A percentile compares a stretch with the other conserved stretches of the same genome.
These are phyloP conservation scores for Jackrogersella minutella DNA, from an alignment of 495 filamentous ascomycete species.

Conservation along the genomic window DNA sequence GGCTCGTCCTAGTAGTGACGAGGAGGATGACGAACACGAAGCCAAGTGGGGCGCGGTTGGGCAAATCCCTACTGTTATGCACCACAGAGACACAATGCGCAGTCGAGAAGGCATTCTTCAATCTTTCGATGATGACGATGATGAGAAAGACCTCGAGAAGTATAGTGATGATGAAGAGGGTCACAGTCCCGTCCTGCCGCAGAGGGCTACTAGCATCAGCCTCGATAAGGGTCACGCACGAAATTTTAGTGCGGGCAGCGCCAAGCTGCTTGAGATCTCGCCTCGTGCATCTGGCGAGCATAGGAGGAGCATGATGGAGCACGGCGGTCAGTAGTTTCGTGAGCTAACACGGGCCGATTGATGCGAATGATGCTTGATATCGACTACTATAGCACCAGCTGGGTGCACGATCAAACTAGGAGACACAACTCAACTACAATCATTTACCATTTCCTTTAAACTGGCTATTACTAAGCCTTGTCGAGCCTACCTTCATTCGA, in stretches of 20 bases:
- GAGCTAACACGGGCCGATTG: constrained; percentile 14
- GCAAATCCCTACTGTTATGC: constrained; percentile 51
- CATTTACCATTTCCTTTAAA: constrained; percentile 30
- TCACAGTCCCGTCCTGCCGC: constrained; percentile 54
- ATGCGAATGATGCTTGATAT: constrained; percentile 16
- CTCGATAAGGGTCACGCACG: constrained; percentile 68
- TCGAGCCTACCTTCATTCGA: constrained; percentile 35
- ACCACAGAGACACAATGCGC: constrained; percentile 49
- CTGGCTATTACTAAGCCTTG: not conserved
- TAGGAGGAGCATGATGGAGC: constrained; percentile 39
- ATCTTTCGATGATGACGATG: constrained; percentile 47
- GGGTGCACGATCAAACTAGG: constrained; percentile 28
- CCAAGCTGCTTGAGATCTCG: constrained; percentile 71
- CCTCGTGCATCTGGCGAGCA: constrained; percentile 57
- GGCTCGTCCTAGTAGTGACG: constrained; percentile 57
- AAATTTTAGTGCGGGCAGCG: constrained; percentile 78
- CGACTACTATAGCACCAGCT: constrained; percentile 3
- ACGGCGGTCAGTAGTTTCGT: constrained; percentile 28
- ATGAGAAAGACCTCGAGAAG: constrained; percentile 37
- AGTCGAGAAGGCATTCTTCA: constrained; percentile 73
- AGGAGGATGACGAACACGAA: constrained; percentile 46
- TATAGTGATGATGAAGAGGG: constrained; percentile 50
- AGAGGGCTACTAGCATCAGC: constrained; percentile 71
- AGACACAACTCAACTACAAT: constrained; percentile 26
- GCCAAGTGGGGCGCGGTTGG: constrained; percentile 56